Percentiles rank a stretch among this genome's conserved stretches.
phyloP scores from a whole-genome alignment of 2,329 filamentous ascomycete species.

The Xylariaceae sp. region DNA sequence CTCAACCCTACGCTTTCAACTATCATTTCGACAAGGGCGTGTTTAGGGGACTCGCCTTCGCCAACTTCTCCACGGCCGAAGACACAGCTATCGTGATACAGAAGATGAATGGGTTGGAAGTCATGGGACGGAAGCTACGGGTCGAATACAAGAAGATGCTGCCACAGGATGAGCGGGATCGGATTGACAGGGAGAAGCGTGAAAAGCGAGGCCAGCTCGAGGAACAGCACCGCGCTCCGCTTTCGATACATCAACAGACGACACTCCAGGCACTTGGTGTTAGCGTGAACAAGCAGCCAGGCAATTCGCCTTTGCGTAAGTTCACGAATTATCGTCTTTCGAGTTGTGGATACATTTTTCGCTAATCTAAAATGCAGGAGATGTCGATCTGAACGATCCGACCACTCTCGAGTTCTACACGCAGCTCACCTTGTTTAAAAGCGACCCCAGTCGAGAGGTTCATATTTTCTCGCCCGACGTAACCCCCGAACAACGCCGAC shows the following conservation, averaged over 20 bases:
- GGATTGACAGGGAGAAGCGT: constrained; percentile 95
- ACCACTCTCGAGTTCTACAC: constrained; percentile 87
- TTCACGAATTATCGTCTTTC: constrained; percentile 9
- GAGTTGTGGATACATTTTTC: constrained; percentile 1
- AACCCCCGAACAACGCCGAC: constrained; percentile 80
- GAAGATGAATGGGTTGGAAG: constrained; percentile 90
- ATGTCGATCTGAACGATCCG: constrained; percentile 90
- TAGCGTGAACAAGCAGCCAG: constrained; percentile 65
- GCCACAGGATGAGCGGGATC: constrained; percentile 87
- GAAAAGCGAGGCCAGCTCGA: constrained; percentile 94
- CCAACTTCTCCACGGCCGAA: constrained; percentile 94
- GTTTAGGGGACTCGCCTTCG: constrained; percentile 93
- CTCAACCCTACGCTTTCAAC: constrained; percentile 97
- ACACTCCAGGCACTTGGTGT: constrained; percentile 80
- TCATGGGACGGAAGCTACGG: constrained; percentile 89
- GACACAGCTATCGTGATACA: constrained; percentile 94
- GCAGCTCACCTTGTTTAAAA: constrained; percentile 86
- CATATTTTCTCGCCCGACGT: constrained; percentile 82
- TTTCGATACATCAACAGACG: constrained; percentile 75
- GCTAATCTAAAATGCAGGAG: constrained; percentile 43
- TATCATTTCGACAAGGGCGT: constrained; percentile 99
- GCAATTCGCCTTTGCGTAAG: constrained; percentile 52
- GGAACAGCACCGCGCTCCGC: constrained; percentile 84
- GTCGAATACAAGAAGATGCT: constrained; percentile 99
- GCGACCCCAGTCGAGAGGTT: constrained; percentile 74